Conservation (phyloP, 1,284 basidiomycete species). For the Waitea zeae region DNA sequence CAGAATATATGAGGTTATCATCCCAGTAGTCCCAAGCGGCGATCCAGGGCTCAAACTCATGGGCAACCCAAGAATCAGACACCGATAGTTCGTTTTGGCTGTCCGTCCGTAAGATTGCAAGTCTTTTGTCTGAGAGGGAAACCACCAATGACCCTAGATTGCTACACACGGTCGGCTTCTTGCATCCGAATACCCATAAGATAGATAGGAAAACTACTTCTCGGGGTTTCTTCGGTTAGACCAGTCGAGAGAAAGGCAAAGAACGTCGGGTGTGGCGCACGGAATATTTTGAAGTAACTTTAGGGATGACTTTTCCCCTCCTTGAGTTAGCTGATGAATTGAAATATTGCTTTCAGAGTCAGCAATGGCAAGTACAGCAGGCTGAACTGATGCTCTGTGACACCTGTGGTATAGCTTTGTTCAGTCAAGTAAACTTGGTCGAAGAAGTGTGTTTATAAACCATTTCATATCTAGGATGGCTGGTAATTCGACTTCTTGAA, state of each 20-base stretch:
- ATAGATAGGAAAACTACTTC: constrained; percentile 2
- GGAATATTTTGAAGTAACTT: constrained; percentile 26
- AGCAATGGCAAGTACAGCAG: constrained; percentile 49
- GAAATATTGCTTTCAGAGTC: constrained; percentile 72
- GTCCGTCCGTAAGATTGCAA: constrained; percentile 40
- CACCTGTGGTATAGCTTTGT: constrained; percentile 25
- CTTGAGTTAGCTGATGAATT: no score
- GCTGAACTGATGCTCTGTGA: constrained; percentile 22
- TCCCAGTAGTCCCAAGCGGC: constrained; percentile 83
- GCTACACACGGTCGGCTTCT: constrained; percentile 14
- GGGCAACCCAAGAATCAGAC: constrained; percentile 62
- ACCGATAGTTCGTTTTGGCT: constrained; percentile 24
- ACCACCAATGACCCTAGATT: constrained; percentile 42
- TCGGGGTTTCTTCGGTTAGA: constrained; percentile 39
- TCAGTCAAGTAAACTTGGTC: not conserved
- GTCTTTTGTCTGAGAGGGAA: constrained; percentile 64
- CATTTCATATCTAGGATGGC: constrained; percentile 92
- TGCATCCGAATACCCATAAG: constrained; percentile 4
- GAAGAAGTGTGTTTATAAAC: constrained; percentile 22
- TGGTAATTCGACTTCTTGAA: constrained; percentile 57
- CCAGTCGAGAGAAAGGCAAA: constrained; percentile 86
- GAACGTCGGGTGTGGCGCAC: constrained; percentile 36
- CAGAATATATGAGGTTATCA: constrained; percentile 66
- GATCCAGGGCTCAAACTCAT: constrained; percentile 93
- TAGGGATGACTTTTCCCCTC: constrained; percentile 37